Conservation (phyloP, 1,139 yeast genomes). For the Yamadazyma aaseri region DNA sequence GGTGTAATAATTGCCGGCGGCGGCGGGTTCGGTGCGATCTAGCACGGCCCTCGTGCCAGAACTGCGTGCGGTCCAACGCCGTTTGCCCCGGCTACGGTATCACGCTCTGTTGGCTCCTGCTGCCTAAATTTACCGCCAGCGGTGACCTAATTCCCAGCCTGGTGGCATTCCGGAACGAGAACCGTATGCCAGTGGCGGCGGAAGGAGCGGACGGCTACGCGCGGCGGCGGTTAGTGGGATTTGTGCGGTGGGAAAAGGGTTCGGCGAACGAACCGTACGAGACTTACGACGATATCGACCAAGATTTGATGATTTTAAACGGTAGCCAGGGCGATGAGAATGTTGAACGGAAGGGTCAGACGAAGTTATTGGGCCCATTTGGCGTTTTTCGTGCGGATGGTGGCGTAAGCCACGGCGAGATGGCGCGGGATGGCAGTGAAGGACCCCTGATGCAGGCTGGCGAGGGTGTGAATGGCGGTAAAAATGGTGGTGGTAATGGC, state of each 20-base stretch:
- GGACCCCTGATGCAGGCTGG: no score
- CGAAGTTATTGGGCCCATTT: conserved; percentile 74
- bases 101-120: conserved; percentile 73
- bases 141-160: conserved; percentile 16
- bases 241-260: conserved; percentile 59
- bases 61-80: conserved; percentile 48
- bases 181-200: conserved; percentile 17
- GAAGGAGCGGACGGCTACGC: conserved; percentile 23
- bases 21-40: conserved; percentile 52
- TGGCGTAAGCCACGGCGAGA: no score
- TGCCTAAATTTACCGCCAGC: conserved; percentile 42
- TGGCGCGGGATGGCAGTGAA: background rate
- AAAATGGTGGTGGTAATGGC: background rate
- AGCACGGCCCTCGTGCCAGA: conserved; percentile 40
- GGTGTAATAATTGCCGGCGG: conserved; percentile 52
- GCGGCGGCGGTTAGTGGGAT: conserved; percentile 73
- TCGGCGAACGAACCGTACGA: conserved; percentile 48
- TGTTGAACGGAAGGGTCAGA: conserved; percentile 37
- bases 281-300: conserved; percentile 80
- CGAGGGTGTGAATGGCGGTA: background rate
- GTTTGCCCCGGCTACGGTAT: conserved; percentile 82
- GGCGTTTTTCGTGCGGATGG: conserved; percentile 60
- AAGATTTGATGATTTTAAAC: conserved; percentile 62
- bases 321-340: conserved; percentile 44
- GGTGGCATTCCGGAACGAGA: conserved; percentile 15